Evolutionary conservation across 345 rosid genomes (phyloP).

Genomic region (Pistacia atlantica): DNA sequence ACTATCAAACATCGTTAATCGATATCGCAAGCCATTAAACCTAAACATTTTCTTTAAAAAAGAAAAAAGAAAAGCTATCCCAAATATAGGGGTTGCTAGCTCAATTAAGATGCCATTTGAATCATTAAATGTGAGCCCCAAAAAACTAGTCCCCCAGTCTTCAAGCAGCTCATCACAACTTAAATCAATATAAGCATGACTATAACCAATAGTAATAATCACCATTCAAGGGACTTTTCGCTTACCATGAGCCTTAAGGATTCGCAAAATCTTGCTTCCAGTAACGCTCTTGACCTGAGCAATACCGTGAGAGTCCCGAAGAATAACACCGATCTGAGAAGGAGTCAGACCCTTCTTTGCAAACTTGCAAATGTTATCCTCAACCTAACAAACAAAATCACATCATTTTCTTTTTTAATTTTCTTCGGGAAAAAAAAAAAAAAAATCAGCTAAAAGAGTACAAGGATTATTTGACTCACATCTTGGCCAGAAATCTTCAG

Average conservation of each 20-base stretch:
- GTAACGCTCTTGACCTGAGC: slow-evolving; percentile 73
- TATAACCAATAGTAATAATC: background rate
- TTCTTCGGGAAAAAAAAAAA: too few species aligned
- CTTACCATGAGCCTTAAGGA: slow-evolving; percentile 67
- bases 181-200: background rate
- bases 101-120: background rate
- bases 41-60: too few species aligned
- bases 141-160: background rate
- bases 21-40: background rate
- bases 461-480: slow-evolving; percentile 33
- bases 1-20: background rate
- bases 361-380: slow-evolving; percentile 68
- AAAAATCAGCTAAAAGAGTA: background rate
- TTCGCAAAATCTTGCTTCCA: slow-evolving; percentile 68
- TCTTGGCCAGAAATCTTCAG: slow-evolving; percentile 57
- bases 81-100: background rate
- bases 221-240: background rate
- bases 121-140: background rate
- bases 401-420: background rate
- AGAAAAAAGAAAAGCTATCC: background rate
- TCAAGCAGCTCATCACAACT: background rate
- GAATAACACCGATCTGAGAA: slow-evolving; percentile 78
- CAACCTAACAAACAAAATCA: slow-evolving; percentile 39
- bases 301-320: slow-evolving; percentile 78
- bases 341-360: slow-evolving; percentile 82